Evolutionary conservation across 768 basidiomycete species (phyloP).

Genomic region (Harrya chromipes): DNA sequence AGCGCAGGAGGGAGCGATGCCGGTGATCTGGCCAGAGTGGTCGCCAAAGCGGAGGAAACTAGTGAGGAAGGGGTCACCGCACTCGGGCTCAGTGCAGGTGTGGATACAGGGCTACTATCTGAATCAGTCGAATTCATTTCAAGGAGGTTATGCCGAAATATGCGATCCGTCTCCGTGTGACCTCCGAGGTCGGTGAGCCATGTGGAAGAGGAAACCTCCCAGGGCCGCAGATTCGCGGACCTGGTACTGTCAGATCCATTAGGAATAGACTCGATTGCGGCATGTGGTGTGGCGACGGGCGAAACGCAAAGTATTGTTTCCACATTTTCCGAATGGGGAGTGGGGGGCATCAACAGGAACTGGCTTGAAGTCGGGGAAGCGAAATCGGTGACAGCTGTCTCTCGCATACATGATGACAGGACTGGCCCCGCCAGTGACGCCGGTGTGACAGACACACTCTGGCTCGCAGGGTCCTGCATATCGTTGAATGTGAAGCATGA

Average conservation of each 20-base stretch:
- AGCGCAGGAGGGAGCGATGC: constrained; percentile 10
- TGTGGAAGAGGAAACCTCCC: constrained; percentile 23
- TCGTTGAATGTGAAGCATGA: constrained; percentile 27
- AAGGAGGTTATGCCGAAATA: constrained; percentile 26
- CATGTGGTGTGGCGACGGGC: constrained; percentile 7
- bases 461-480: constrained; percentile 9
- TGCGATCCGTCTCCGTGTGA: constrained; percentile 30
- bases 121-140: constrained; percentile 12
- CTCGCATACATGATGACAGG: constrained; percentile 4
- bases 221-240: constrained; percentile 17
- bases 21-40: constrained; percentile 16
- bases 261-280: constrained; percentile 2
- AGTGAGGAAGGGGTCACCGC: constrained; percentile 19
- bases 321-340: constrained; percentile 14
- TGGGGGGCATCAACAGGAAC: constrained; percentile 26
- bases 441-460: constrained; percentile 7
- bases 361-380: constrained; percentile 29
- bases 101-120: constrained; percentile 23
- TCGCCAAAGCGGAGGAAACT: constrained; percentile 12
- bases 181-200: constrained; percentile 34
- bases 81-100: constrained; percentile 24
- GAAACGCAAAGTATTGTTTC: constrained; percentile 11
- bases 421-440: constrained; percentile 3
- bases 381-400: constrained; percentile 10
- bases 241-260: constrained; percentile 8